Evolutionary conservation across 306 rosid species (phyloP).

Genomic region (Fragaria vesca): DNA sequence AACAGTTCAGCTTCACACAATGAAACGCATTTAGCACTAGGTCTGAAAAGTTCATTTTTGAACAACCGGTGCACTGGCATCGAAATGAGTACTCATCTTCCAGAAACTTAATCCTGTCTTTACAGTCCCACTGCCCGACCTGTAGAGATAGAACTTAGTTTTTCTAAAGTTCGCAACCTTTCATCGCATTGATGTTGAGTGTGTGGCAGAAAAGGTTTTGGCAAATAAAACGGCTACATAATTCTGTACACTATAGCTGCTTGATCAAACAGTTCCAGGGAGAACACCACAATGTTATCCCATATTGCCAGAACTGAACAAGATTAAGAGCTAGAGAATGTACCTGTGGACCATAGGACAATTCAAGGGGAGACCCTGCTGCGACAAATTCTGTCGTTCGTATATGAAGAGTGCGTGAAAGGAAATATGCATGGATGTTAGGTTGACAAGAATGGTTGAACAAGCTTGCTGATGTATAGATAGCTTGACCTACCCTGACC

Average conservation of each 20-base stretch:
- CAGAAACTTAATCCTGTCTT: constrained; percentile 64
- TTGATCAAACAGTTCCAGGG: constrained; percentile 11
- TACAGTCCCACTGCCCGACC: constrained; percentile 87
- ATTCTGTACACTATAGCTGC: constrained; percentile 1
- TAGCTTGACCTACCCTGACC: constrained; percentile 88
- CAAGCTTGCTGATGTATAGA: constrained; percentile 71
- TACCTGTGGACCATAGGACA: constrained; percentile 97
- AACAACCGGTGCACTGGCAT: constrained; percentile 75
- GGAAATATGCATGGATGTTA: constrained; percentile 74
- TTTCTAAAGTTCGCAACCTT: constrained; percentile 18
- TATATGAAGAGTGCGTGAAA: constrained; percentile 64
- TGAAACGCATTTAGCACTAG: constrained; percentile 63
- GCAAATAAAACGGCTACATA: background rate
- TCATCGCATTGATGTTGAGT: background rate
- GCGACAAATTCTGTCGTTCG: constrained; percentile 60
- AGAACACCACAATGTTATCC: background rate
- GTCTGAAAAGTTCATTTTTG: constrained; percentile 62
- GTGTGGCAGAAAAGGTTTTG: background rate
- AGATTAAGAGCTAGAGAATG: constrained; percentile 7
- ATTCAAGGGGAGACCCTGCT: constrained; percentile 61
- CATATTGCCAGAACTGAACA: background rate
- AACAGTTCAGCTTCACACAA: constrained; percentile 57
- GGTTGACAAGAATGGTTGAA: constrained; percentile 93
- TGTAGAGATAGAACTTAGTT: constrained; percentile 33
- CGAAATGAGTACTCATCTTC: constrained; percentile 65